Evolutionary conservation across 2,329 filamentous ascomycete genomes (phyloP), one percentile per base, ranked within the genome.

Genomic region (Hypoxylon sp.): DNA sequence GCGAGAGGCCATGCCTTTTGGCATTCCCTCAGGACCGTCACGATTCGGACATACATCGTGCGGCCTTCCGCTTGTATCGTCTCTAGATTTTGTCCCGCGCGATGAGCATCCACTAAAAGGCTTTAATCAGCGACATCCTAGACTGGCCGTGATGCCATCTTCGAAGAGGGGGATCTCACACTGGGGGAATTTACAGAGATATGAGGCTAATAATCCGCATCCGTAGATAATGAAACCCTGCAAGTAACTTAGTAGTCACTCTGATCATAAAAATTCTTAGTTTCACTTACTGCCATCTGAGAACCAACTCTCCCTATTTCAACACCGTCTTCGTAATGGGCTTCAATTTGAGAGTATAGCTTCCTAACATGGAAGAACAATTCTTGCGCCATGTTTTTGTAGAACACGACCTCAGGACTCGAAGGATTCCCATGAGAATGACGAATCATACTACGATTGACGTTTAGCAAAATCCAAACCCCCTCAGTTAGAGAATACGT

Each of bases 161-260:
- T n/a, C 5, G 5, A 26, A 26, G 17, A 56, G 31, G 8, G 33
- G 42, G 17, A 50, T 72, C 84, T 72, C 76, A 87, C 85, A 77
- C 19, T 80, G 77, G 6, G 85, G 84, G 63, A 86, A 86, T 73
- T 84, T 86, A 75, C 81, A 85, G 1, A 86, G 75, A 58, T 87
- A 87, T 3, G 82, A 82, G 5, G 85, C 82, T 60, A 87, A 81
- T 24, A 87, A 78, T 13, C 84, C 85, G 67, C 85, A 87, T n/a
- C 81, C 85, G 56, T 87, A 87, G 11, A 87, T 84, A 61, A 84
- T 85, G 70, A 87, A 87, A 0, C 84, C 78, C 78, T 83, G 44
- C 1, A 37, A 24, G 24, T 31, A 65, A 31, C 39, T 75, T 46
- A 73, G 65, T 22, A 33, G 55, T 31, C 14, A 57, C 17, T 9